A percentile compares a stretch with the other conserved stretches of the same genome.
Conservation (phyloP, 108 stramenopile species). For the Cyclostephanos tholiformis region DNA sequence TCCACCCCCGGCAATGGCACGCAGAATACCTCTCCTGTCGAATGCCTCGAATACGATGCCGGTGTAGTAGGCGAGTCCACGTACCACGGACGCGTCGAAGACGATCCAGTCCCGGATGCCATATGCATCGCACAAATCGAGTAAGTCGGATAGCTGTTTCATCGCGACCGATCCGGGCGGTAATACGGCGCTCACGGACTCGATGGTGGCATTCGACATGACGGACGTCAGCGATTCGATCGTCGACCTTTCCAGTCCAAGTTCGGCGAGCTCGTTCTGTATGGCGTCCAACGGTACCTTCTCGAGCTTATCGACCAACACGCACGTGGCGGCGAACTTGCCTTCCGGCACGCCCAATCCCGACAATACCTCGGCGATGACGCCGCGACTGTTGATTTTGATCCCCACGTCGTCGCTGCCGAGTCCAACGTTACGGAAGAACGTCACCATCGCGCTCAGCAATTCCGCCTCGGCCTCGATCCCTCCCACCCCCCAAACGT, state of each 20-base stretch:
- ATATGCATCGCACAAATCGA: slow-evolving; percentile 82
- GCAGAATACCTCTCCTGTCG: slow-evolving; percentile 91
- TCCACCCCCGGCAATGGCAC: slow-evolving; percentile 98
- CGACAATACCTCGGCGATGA: slow-evolving; percentile 89
- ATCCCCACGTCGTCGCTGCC: slow-evolving; percentile 94
- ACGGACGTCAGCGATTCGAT: slow-evolving; percentile 84
- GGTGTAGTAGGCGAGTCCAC: slow-evolving; percentile 97
- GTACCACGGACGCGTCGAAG: slow-evolving; percentile 96
- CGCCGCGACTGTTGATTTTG: slow-evolving; percentile 91
- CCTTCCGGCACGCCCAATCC: slow-evolving; percentile 89
- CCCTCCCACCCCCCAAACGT: slow-evolving; percentile 88
- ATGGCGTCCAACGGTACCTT: slow-evolving; percentile 94
- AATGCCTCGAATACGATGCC: slow-evolving; percentile 98
- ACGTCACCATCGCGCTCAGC: slow-evolving; percentile 90
- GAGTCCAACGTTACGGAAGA: slow-evolving; percentile 89
- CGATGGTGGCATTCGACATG: slow-evolving; percentile 86
- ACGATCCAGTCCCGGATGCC: slow-evolving; percentile 92
- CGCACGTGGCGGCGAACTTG: slow-evolving; percentile 95
- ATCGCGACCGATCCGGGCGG: slow-evolving; percentile 90
- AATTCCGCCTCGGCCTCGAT: slow-evolving; percentile 95
- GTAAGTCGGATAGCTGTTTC: slow-evolving; percentile 70
- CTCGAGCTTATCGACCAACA: slow-evolving; percentile 97
- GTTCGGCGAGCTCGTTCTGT: slow-evolving; percentile 86
- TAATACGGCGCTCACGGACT: slow-evolving; percentile 72
- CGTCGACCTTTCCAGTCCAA: slow-evolving; percentile 81